Conservation (phyloP, 164 flowering plant genomes). For the Brasenia schreberi region DNA sequence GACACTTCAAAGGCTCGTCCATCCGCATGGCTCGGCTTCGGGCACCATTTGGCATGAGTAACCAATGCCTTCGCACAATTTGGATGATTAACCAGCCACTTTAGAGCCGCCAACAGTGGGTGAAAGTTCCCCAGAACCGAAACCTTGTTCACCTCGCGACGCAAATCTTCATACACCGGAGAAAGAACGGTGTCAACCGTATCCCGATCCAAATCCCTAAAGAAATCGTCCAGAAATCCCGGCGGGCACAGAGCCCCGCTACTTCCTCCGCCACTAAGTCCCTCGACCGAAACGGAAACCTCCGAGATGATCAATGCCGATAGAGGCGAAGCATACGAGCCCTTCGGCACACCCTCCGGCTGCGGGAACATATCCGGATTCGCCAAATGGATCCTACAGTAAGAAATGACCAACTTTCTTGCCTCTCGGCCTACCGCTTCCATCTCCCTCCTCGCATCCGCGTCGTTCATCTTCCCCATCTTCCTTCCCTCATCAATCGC, state of each 20-base stretch:
- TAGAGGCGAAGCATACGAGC: slow-evolving; percentile 34
- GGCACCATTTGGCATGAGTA: slow-evolving; percentile 84
- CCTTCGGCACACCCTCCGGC: slow-evolving; percentile 2
- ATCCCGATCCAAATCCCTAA: slow-evolving; percentile 71
- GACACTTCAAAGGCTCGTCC: slow-evolving; percentile 93
- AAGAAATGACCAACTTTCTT: slow-evolving; percentile 55
- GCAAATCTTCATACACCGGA: slow-evolving; percentile 65
- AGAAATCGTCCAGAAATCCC: slow-evolving; percentile 82
- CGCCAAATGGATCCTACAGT: slow-evolving; percentile 65
- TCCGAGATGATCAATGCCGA: slow-evolving; percentile 55
- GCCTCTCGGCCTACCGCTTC: slow-evolving; percentile 48
- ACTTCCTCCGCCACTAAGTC: slow-evolving; percentile 30
- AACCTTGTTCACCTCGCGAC: slow-evolving; percentile 60
- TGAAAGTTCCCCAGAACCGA: slow-evolving; percentile 89
- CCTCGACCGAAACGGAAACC: slow-evolving; percentile 39
- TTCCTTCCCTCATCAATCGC: slow-evolving; percentile 75
- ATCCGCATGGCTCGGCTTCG: slow-evolving; percentile 50
- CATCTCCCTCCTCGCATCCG: slow-evolving; percentile 47
- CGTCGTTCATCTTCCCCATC: slow-evolving; percentile 65
- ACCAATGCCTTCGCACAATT: slow-evolving; percentile 66
- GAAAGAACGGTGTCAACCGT: slow-evolving; percentile 56
- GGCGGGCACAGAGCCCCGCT: slow-evolving; percentile 40
- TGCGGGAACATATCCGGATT: slow-evolving; percentile 62
- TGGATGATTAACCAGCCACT: slow-evolving; percentile 50
- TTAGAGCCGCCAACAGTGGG: slow-evolving; percentile 69